phyloP scores from a whole-genome alignment of 805 yeast species.

The Starmerella sp. region DNA sequence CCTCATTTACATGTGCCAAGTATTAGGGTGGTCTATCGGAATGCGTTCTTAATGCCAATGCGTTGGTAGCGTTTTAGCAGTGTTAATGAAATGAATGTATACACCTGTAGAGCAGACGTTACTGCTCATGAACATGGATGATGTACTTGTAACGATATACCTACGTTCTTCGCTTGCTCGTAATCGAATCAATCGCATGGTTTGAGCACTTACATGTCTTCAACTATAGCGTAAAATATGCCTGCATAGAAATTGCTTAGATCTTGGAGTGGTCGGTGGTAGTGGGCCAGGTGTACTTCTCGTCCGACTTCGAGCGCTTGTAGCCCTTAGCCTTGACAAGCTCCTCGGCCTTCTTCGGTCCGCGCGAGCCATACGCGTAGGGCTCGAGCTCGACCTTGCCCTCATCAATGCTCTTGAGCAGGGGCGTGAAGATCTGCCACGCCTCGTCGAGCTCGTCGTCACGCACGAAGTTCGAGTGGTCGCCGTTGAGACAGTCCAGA shows the following conservation, averaged over 20 bases:
- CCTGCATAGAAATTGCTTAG: slow-evolving; percentile 2
- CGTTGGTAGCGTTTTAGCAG: too few species aligned
- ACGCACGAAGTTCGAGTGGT: slow-evolving; percentile 94
- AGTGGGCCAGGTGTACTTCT: slow-evolving; percentile 77
- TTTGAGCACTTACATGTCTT: not conserved
- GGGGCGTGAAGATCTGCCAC: slow-evolving; percentile 89
- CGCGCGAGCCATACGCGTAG: slow-evolving; percentile 86
- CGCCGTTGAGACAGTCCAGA: slow-evolving; percentile 80
- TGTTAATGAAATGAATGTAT: too few species aligned
- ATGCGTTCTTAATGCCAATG: too few species aligned
- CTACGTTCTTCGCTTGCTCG: too few species aligned
- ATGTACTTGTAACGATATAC: too few species aligned
- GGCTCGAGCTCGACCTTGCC: slow-evolving; percentile 44
- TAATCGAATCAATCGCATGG: not conserved
- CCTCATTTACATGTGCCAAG: too few species aligned
- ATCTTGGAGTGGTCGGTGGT: slow-evolving; percentile 13
- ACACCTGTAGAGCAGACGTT: too few species aligned
- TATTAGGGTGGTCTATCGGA: too few species aligned
- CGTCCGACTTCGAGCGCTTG: slow-evolving; percentile 43
- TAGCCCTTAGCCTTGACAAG: slow-evolving; percentile 66
- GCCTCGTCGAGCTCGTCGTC: slow-evolving; percentile 92
- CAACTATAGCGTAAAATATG: not conserved
- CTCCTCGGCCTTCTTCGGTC: slow-evolving; percentile 55
- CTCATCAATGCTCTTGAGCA: slow-evolving; percentile 68
- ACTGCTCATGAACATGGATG: not conserved